Base-by-base conservation (phyloP, 2,329 filamentous ascomycete genomes). In the Fusarium albosuccineum region DNA sequence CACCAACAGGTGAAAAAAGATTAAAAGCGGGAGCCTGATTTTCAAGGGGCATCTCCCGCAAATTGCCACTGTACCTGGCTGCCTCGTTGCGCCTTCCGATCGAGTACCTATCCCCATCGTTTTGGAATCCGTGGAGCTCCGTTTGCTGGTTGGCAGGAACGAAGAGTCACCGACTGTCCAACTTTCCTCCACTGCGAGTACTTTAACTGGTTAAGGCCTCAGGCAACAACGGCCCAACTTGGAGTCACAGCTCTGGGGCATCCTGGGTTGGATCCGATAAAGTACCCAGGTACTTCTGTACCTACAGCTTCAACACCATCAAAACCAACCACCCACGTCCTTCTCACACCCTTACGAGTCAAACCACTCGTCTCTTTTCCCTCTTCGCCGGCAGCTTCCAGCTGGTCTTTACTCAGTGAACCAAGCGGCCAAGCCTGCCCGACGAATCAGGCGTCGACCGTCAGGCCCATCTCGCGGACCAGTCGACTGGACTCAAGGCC, bases 271-370 rank as follows among this genome's bases (percentile, higher is more conserved):
- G 30, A 34, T 16, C 40, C 11, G 39, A 34, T 36, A 48, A 64
- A 55, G 61, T 61, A 62, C 61, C 48, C 36, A 36, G 40, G 53
- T 52, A 62, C 42, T 42, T 59, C 39, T 44, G 46, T 36, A 59
- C 57, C 34, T 52, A 39, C 45, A 66, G 46, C 55, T 57, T 61
- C 57, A 62, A 62, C 46, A 57, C 67, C 60, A 57, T 41, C 56
- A 57, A 56, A 45, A 44, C 56, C 67, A 70, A 66, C 70, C 70
- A 68, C 66, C 67, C 54, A 54, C 57, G 52, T 57, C 64, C 62
- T 64, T 64, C 59, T 34, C 53, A 66, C 64, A 66, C 67, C 58
- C 57, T 64, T 46, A 54, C 56, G 60, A 70, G 64, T 71, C 67
- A 69, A 70, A 61, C 53, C 58, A 64, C 61, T 67, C 61, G 37